These are phyloP conservation scores for Senna siamea DNA, from an alignment of 306 rosid genomes.

Conservation along the genomic window DNA sequence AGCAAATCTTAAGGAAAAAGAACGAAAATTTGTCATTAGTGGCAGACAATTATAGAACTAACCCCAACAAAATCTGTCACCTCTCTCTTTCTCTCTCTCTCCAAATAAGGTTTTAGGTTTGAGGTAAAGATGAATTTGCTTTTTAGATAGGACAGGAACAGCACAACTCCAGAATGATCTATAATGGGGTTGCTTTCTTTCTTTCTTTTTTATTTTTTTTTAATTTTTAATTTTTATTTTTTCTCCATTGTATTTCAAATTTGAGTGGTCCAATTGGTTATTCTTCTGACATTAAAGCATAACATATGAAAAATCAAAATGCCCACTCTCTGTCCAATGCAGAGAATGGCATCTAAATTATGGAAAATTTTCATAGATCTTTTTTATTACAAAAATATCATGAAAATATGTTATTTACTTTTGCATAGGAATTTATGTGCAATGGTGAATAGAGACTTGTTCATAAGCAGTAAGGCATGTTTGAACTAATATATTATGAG, in stretches of 20 bases:
- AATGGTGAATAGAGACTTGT: too few relatives aligned
- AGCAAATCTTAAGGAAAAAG: background rate
- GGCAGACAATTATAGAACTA: constrained; percentile 29
- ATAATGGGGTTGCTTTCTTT: constrained; percentile 6
- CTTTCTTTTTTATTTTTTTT: background rate
- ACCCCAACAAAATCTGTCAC: background rate
- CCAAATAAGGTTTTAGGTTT: background rate
- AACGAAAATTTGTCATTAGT: background rate
- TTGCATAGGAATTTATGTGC: too few relatives aligned
- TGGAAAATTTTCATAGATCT: background rate
- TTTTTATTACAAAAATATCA: too few relatives aligned
- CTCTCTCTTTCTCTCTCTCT: background rate
- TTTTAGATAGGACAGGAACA: constrained; percentile 8
- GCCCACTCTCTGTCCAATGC: background rate
- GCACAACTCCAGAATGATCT: background rate
- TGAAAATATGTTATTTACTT: too few relatives aligned
- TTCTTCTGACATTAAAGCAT: background rate
- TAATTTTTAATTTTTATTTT: background rate
- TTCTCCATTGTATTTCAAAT: background rate
- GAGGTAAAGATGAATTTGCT: constrained; percentile 9
- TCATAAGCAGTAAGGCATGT: too few relatives aligned
- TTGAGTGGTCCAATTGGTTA: background rate
- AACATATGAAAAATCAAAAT: background rate
- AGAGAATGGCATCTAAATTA: background rate
- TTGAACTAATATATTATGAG: too few relatives aligned